A percentile compares a stretch with the other conserved stretches of the same genome.
Evolutionary conservation across 768 basidiomycete species (phyloP).

Genomic region (Rhodocollybia butyracea): DNA sequence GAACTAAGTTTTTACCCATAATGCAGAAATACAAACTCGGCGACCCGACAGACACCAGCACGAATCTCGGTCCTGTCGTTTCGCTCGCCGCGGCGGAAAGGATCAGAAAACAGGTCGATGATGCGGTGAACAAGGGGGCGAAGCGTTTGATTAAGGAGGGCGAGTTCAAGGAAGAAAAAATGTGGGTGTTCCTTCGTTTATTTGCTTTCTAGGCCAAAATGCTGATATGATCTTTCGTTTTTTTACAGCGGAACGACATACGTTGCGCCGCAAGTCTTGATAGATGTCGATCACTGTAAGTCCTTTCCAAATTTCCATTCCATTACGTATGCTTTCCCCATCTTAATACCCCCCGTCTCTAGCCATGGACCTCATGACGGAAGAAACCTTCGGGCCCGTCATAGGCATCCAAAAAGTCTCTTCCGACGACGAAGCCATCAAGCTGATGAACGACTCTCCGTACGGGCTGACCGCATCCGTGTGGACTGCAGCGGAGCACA

Average conservation of each 20-base stretch:
- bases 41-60: constrained; percentile 72
- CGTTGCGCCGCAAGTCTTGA: constrained; percentile 87
- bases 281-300: constrained; percentile 87
- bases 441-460: constrained; percentile 93
- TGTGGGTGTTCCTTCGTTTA: constrained; percentile 49
- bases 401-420: constrained; percentile 89
- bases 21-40: constrained; percentile 77
- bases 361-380: constrained; percentile 94
- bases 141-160: constrained; percentile 68
- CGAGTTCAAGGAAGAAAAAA: constrained; percentile 62
- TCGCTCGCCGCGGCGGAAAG: constrained; percentile 80
- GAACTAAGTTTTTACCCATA: background rate
- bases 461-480: constrained; percentile 94
- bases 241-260: constrained; percentile 68
- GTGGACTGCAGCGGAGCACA: constrained; percentile 83
- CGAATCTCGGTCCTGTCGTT: constrained; percentile 91
- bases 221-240: background rate
- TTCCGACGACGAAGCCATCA: constrained; percentile 84
- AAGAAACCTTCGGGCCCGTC: constrained; percentile 92
- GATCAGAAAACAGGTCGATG: constrained; percentile 83
- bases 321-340: too few relatives aligned
- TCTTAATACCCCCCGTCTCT: constrained; percentile 3
- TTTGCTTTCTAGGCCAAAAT: too few relatives aligned
- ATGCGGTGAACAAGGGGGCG: constrained; percentile 83
- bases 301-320: constrained; percentile 15